Percentiles rank a stretch among this genome's conserved stretches.
Conservation (phyloP, 2,329 filamentous ascomycete genomes). For the Trichophyton schoenleinii region DNA sequence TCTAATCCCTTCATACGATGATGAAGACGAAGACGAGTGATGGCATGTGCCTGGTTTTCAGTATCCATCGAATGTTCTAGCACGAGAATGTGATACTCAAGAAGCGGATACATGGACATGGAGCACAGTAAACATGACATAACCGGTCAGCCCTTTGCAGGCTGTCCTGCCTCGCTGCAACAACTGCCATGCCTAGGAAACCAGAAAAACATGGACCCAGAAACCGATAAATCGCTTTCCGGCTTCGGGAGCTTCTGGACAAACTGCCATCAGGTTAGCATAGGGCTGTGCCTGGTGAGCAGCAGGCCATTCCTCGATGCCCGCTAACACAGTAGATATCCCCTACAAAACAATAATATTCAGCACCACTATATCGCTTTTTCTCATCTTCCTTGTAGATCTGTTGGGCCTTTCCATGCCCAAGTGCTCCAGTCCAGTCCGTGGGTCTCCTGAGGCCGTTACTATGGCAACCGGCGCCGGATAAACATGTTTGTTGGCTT, state of each 20-base stretch:
- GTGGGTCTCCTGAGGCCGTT: not conserved
- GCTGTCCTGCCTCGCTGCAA: not conserved
- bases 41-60: not conserved
- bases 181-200: not conserved
- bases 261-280: too few relatives aligned
- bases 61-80: not conserved
- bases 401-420: too few relatives aligned
- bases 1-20: conserved; percentile 13
- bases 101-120: not conserved
- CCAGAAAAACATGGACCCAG: too few relatives aligned
- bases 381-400: too few relatives aligned
- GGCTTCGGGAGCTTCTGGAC: too few relatives aligned
- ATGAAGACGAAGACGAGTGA: conserved; percentile 10
- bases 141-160: not conserved
- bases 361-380: too few relatives aligned
- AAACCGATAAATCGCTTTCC: too few relatives aligned
- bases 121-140: not conserved
- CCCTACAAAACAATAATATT: too few relatives aligned
- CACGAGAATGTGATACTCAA: not conserved
- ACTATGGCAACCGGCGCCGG: conserved; percentile 14
- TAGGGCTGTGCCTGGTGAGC: too few relatives aligned
- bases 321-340: too few relatives aligned
- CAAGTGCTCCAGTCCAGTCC: not conserved
- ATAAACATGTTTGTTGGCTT: conserved; percentile 9
- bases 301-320: too few relatives aligned